Base-by-base conservation (phyloP, 169 alveolate species). In the Plasmodium vivax region DNA sequence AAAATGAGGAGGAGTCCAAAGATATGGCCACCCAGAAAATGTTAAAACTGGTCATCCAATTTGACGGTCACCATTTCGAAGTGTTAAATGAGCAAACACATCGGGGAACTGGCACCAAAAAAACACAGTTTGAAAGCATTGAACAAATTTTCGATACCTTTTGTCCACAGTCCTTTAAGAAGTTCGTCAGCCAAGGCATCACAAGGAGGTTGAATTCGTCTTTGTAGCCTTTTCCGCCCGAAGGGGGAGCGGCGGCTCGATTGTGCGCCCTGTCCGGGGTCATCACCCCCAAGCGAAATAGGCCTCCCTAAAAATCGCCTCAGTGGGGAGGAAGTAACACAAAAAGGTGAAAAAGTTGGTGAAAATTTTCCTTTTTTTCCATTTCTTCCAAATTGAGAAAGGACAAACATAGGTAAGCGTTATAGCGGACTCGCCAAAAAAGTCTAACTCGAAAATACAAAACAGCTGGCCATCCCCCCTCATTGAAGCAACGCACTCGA, bases 91-190 rank as follows among this genome's bases (percentile, higher is more conserved):
- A 58, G 23, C 41, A 9, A 51, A 51, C 45, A 27, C 34, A 14
- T 23, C 27, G 72, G 36, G 43, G 30, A 68, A 19, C 41, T 68
- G 23, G n/a, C 38, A 12, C 36, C 38, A 34, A 71, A 9, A 45
- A 38, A n/a, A 85, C 75, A 73, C 6, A 3, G 38, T 84, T 85
- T 85, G 93, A 85, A 10, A 74, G 23, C n/a, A 75, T 85, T 85
- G 93, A 85, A 75, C 85, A 85, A 47, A 54, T 85, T 34, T 85
- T 85, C 71, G 43, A 85, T 85, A 54, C 62, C 19, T 85, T 62
- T 34, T 85, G 93, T n/a, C 93, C 93, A 1, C 8, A 75, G 23
- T 74, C 93, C 54, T 85, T 85, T 75, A 85, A 85, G 75, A 85
- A 51, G 4, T 85, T 75, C 81, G n/a, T 85, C 36, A 51, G 45